These are phyloP conservation scores for Lyophyllum semitale DNA, from an alignment of 768 basidiomycete species.

Conservation along the genomic window DNA sequence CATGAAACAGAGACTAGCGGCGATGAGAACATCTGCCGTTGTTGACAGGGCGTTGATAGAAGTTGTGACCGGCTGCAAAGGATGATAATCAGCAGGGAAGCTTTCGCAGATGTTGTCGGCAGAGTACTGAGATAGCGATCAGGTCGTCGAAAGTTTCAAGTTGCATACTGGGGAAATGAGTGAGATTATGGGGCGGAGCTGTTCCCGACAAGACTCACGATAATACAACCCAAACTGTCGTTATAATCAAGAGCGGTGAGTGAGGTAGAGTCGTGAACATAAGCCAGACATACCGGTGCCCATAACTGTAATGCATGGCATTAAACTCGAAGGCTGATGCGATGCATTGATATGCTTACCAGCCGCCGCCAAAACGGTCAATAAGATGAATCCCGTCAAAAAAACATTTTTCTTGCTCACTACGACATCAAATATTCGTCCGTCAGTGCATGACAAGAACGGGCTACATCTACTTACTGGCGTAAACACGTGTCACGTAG, in stretches of 20 bases:
- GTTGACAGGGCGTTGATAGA: constrained; percentile 54
- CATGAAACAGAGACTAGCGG: constrained; percentile 43
- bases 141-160: constrained; percentile 38
- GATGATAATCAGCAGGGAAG: constrained; percentile 2
- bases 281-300: constrained; percentile 28
- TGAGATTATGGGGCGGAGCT: neutral
- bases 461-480: constrained; percentile 35
- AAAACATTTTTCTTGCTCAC: constrained; percentile 43
- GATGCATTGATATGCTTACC: constrained; percentile 22
- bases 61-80: constrained; percentile 44
- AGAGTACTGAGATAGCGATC: constrained; percentile 32
- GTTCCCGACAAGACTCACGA: constrained; percentile 31
- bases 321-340: neutral
- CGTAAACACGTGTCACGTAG: constrained; percentile 50
- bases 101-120: neutral
- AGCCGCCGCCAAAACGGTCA: constrained; percentile 32
- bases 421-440: constrained; percentile 11
- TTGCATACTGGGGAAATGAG: constrained; percentile 28
- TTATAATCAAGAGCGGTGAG: neutral
- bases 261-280: neutral
- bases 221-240: constrained; percentile 41
- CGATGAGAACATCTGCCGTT: constrained; percentile 50
- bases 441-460: neutral
- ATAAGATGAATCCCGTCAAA: constrained; percentile 30
- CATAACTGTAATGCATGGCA: constrained; percentile 2